A percentile compares a stretch with the other conserved stretches of the same genome.
Conservation (phyloP, 176 grass and related monocot species). For the Ananas comosus region DNA sequence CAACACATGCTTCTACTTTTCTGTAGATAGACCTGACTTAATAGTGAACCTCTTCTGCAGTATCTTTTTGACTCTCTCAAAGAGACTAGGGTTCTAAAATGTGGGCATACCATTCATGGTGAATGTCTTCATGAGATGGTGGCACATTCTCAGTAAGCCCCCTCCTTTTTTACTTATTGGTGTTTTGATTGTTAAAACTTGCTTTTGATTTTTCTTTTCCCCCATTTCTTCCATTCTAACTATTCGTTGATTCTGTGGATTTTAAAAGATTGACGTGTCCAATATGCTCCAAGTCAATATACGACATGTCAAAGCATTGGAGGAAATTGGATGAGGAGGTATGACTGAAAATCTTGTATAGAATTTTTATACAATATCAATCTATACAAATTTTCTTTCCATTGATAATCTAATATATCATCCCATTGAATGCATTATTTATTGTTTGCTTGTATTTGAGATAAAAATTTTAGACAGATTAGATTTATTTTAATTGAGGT, state of each 20-base stretch:
- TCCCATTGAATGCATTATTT: no score
- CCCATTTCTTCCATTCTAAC: slow-evolving; percentile 15
- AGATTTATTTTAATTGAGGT: no score
- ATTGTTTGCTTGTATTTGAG: no score
- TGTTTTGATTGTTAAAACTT: slow-evolving; percentile 6
- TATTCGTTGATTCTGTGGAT: slow-evolving; percentile 23
- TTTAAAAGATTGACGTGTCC: slow-evolving; percentile 71
- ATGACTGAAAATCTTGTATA: not conserved
- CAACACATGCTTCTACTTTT: slow-evolving; percentile 10
- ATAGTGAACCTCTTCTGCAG: slow-evolving; percentile 39
- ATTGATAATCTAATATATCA: not conserved
- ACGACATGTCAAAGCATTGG: slow-evolving; percentile 50
- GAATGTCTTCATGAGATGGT: slow-evolving; percentile 79
- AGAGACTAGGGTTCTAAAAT: slow-evolving; percentile 72
- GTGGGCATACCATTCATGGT: slow-evolving; percentile 88
- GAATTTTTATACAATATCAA: not conserved
- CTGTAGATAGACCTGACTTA: slow-evolving; percentile 6
- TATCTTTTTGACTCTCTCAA: slow-evolving; percentile 97
- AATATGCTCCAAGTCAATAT: slow-evolving; percentile 75
- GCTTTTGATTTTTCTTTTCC: slow-evolving; percentile 5
- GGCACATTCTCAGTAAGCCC: slow-evolving; percentile 56
- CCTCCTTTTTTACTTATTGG: slow-evolving; percentile 3
- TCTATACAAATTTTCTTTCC: not conserved
- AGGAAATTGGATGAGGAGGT: slow-evolving; percentile 83
- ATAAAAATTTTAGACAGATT: no score